These are phyloP conservation scores for Candida krabiensis DNA, from an alignment of 805 yeast genomes.

Conservation along the genomic window DNA sequence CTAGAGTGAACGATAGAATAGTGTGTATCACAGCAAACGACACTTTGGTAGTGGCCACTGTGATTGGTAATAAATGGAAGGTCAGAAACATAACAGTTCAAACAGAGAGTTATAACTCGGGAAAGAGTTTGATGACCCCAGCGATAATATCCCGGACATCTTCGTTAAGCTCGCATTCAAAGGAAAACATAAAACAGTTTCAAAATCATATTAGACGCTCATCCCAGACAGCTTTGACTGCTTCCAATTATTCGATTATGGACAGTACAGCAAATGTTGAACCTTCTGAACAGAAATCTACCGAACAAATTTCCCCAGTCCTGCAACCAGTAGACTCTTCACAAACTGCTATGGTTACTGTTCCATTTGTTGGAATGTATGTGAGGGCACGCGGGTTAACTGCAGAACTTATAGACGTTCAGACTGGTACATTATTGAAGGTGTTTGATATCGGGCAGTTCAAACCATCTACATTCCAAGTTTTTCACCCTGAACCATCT, in stretches of 20 bases:
- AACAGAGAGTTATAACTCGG: slow-evolving; percentile 46
- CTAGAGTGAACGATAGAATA: slow-evolving; percentile 72
- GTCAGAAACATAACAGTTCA: slow-evolving; percentile 50
- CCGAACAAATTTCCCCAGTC: slow-evolving; percentile 1
- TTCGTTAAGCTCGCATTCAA: slow-evolving; percentile 19
- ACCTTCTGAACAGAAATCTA: background rate
- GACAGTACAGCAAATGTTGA: background rate
- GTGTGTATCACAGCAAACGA: slow-evolving; percentile 53
- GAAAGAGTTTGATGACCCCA: slow-evolving; percentile 39
- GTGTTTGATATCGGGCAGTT: slow-evolving; percentile 61
- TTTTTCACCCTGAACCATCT: slow-evolving; percentile 80
- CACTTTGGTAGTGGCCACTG: slow-evolving; percentile 60
- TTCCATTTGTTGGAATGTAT: slow-evolving; percentile 75
- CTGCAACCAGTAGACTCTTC: slow-evolving; percentile 16
- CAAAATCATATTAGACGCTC: slow-evolving; percentile 10
- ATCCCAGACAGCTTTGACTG: slow-evolving; percentile 13
- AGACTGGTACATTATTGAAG: slow-evolving; percentile 70
- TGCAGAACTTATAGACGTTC: slow-evolving; percentile 75
- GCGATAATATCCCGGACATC: slow-evolving; percentile 33
- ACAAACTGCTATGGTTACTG: slow-evolving; percentile 43
- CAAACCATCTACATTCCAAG: slow-evolving; percentile 59
- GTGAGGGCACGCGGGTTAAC: slow-evolving; percentile 53
- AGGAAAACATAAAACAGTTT: slow-evolving; percentile 16
- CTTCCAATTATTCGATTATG: background rate
- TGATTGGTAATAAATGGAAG: slow-evolving; percentile 66